Evolutionary conservation across 2,329 filamentous ascomycete species (phyloP).

Genomic region (Arthrobotrys musiformis): DNA sequence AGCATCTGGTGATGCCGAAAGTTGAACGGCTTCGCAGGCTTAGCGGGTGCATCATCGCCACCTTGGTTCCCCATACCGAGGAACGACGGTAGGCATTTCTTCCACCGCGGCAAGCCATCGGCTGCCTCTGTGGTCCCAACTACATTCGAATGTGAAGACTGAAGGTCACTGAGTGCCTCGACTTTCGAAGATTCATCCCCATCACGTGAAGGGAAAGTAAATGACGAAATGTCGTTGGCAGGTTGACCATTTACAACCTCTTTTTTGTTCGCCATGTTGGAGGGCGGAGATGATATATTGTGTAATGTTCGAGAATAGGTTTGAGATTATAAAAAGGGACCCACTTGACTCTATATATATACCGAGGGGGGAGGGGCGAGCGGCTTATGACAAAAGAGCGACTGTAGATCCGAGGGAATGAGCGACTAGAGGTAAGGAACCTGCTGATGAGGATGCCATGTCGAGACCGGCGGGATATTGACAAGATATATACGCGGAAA

Average conservation of each 20-base stretch:
- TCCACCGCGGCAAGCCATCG: slow-evolving; percentile 24
- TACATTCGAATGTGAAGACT: slow-evolving; percentile 50
- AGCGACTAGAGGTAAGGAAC: slow-evolving; percentile 24
- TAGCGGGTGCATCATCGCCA: not conserved
- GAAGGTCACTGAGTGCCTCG: slow-evolving; percentile 31
- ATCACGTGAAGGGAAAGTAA: slow-evolving; percentile 29
- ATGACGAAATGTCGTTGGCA: slow-evolving; percentile 33
- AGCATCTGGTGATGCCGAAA: slow-evolving; percentile 75
- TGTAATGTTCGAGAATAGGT: too few species aligned
- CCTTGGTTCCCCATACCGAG: slow-evolving; percentile 19
- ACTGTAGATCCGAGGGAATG: slow-evolving; percentile 3
- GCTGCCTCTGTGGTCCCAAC: slow-evolving; percentile 38
- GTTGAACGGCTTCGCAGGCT: slow-evolving; percentile 45
- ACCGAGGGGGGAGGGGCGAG: not conserved
- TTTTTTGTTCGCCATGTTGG: slow-evolving; percentile 44
- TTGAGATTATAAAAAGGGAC: not conserved
- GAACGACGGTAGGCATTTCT: slow-evolving; percentile 38
- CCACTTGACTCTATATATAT: slow-evolving; percentile 7
- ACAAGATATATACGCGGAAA: slow-evolving; percentile 47
- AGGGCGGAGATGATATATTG: not conserved
- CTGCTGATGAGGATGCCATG: not conserved
- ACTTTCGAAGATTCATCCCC: slow-evolving; percentile 9
- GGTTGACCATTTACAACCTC: slow-evolving; percentile 8
- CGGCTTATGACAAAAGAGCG: not conserved
- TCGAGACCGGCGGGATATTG: slow-evolving; percentile 20